Evolutionary conservation across 129 eudicot genomes (phyloP).

Genomic region (Ambrosia trifida): DNA sequence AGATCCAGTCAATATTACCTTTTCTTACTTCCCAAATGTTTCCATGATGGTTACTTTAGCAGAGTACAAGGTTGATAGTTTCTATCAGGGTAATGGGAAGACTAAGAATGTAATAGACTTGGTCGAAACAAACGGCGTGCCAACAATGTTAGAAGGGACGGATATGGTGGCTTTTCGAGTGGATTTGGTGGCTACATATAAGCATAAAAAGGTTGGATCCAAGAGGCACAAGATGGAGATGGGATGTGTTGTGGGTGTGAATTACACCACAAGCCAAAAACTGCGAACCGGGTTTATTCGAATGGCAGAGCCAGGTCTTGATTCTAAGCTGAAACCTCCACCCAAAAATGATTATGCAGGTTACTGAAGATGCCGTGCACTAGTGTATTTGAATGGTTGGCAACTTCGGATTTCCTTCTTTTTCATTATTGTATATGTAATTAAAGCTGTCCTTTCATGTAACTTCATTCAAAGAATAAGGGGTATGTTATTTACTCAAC

Average conservation of each 20-base stretch:
- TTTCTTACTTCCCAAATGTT: slow-evolving; percentile 35
- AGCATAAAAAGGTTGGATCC: slow-evolving; percentile 21
- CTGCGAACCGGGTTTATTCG: slow-evolving; percentile 14
- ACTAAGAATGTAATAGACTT: slow-evolving; percentile 21
- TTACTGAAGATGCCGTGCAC: not conserved
- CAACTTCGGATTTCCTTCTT: not conserved
- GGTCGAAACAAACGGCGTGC: slow-evolving; percentile 21
- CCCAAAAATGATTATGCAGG: not conserved
- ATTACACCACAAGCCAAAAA: slow-evolving; percentile 17
- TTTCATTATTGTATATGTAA: slow-evolving; percentile 21
- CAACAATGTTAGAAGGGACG: slow-evolving; percentile 25
- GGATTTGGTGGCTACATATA: slow-evolving; percentile 27
- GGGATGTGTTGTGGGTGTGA: slow-evolving; percentile 28
- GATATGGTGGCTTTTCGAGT: slow-evolving; percentile 29
- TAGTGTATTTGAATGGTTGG: slow-evolving; percentile 3
- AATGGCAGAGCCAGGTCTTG: slow-evolving; percentile 28
- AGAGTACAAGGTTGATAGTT: slow-evolving; percentile 21
- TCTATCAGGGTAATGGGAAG: slow-evolving; percentile 40
- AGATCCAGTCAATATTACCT: slow-evolving; percentile 28
- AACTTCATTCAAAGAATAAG: not conserved
- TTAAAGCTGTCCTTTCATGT: not conserved
- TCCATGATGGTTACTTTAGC: slow-evolving; percentile 25
- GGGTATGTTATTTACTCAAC: no score
- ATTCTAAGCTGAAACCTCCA: slow-evolving; percentile 21
- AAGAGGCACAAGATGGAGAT: slow-evolving; percentile 23